These are phyloP conservation scores for Lachnellula willkommii DNA, from an alignment of 2,329 filamentous ascomycete genomes.

Conservation along the genomic window DNA sequence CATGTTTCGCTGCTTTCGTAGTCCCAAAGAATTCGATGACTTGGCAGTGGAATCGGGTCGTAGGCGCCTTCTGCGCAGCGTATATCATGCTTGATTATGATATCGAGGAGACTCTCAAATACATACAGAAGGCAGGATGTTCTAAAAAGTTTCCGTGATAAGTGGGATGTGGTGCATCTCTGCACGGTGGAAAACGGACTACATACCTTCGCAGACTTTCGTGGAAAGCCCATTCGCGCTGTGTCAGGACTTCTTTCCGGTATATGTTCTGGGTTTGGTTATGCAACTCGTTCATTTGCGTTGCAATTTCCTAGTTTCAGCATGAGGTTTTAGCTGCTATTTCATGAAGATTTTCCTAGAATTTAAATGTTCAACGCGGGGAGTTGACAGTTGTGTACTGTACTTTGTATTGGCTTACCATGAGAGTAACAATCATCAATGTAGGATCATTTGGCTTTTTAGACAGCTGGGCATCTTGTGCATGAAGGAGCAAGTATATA, in stretches of 20 bases:
- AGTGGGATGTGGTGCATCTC: not conserved
- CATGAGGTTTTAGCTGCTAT: not conserved
- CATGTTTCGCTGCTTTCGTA: slow-evolving; percentile 16
- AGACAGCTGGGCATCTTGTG: slow-evolving; percentile 12
- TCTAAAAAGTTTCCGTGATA: not conserved
- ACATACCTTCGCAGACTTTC: not conserved
- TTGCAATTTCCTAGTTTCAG: not conserved
- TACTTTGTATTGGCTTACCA: too few relatives aligned
- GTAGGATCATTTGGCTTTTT: too few relatives aligned
- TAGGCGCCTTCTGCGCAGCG: too few relatives aligned
- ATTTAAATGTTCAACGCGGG: too few relatives aligned
- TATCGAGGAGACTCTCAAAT: too few relatives aligned
- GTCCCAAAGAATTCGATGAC: slow-evolving; percentile 22
- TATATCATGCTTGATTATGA: too few relatives aligned
- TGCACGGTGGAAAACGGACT: too few relatives aligned
- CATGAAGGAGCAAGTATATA: slow-evolving; percentile 24
- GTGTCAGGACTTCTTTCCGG: not conserved
- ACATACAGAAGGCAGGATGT: not conserved
- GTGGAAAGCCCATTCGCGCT: slow-evolving; percentile 1
- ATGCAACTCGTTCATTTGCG: too few relatives aligned
- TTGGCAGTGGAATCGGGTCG: slow-evolving; percentile 11
- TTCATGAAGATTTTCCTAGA: not conserved
- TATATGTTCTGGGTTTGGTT: too few relatives aligned
- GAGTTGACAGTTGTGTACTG: too few relatives aligned
- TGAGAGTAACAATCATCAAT: too few relatives aligned